A percentile compares a stretch with the other conserved stretches of the same genome.
Evolutionary conservation across 176 grass and related monocot genomes (phyloP).

Genomic region (Alopecurus myosuroides): DNA sequence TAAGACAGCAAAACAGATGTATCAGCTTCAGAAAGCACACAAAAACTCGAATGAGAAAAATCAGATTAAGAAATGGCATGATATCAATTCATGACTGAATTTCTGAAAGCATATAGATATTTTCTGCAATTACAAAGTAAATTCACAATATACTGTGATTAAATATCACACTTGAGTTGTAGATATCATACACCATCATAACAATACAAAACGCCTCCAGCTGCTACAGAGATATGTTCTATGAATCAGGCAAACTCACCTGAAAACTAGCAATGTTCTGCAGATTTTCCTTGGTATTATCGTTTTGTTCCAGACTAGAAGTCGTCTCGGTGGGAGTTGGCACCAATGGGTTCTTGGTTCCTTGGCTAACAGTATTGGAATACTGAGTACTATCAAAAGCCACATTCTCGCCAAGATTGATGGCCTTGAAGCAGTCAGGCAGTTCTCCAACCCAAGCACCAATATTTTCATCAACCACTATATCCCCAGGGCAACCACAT

Average conservation of each 20-base stretch:
- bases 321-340: constrained; percentile 17
- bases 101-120: not conserved
- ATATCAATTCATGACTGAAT: not conserved
- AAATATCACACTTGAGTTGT: not conserved
- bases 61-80: not conserved
- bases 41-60: not conserved
- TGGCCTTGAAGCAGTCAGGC: constrained; percentile 57
- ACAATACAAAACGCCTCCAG: not conserved
- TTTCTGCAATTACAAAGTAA: not conserved
- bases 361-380: not conserved
- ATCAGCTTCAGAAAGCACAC: not conserved
- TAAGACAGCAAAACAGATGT: not conserved
- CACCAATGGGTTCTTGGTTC: not conserved
- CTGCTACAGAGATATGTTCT: not conserved
- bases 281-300: constrained; percentile 11
- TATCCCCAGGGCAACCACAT: constrained; percentile 48
- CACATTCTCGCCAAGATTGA: not conserved
- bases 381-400: not conserved
- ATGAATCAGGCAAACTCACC: constrained; percentile 37
- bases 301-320: constrained; percentile 34
- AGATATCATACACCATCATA: not conserved
- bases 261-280: constrained; percentile 89
- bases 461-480: constrained; percentile 51
- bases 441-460: constrained; percentile 70
- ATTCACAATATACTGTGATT: not conserved